A percentile compares a stretch with the other conserved stretches of the same genome.
phyloP scores from a whole-genome alignment of 2,329 filamentous ascomycete species.

The Zelopaecilomyces penicillatus region DNA sequence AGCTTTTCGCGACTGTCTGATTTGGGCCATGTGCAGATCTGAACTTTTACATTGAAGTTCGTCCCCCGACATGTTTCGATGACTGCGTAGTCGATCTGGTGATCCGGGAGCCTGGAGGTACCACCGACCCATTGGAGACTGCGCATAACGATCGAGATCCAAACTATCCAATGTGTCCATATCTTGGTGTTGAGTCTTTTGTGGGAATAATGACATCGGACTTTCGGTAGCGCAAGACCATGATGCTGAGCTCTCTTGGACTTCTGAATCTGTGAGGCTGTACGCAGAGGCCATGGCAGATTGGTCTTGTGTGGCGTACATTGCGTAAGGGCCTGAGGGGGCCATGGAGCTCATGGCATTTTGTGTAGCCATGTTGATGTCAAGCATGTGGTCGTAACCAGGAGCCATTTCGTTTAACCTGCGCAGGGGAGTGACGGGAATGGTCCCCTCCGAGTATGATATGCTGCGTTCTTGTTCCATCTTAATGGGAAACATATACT shows the following conservation, averaged over 20 bases:
- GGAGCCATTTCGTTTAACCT: conserved; percentile 26
- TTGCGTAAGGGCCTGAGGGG: conserved; percentile 27
- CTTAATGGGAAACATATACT: conserved; percentile 28
- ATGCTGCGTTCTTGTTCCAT: conserved; percentile 25
- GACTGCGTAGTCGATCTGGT: conserved; percentile 24
- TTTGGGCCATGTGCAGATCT: conserved; percentile 35
- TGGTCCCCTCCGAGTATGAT: conserved; percentile 15
- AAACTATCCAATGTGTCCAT: conserved; percentile 22
- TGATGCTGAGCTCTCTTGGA: conserved; percentile 27
- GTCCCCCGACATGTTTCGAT: conserved; percentile 32
- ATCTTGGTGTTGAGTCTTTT: conserved; percentile 20
- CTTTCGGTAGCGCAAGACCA: conserved; percentile 34
- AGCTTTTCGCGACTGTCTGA: conserved; percentile 22
- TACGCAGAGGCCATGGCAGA: conserved; percentile 30
- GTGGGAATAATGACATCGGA: conserved; percentile 32
- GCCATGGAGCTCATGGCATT: conserved; percentile 28
- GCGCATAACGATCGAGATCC: conserved; percentile 28
- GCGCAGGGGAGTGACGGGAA: conserved; percentile 29
- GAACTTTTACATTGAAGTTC: conserved; percentile 36
- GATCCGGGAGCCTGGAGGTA: conserved; percentile 24
- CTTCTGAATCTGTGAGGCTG: conserved; percentile 31
- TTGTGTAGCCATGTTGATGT: conserved; percentile 26
- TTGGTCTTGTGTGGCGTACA: conserved; percentile 25
- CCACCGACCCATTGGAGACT: conserved; percentile 24
- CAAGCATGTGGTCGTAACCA: conserved; percentile 32